Conservation (phyloP, 371 early-diverging fungal genomes). For the Quaeritorhiza haematococci region DNA sequence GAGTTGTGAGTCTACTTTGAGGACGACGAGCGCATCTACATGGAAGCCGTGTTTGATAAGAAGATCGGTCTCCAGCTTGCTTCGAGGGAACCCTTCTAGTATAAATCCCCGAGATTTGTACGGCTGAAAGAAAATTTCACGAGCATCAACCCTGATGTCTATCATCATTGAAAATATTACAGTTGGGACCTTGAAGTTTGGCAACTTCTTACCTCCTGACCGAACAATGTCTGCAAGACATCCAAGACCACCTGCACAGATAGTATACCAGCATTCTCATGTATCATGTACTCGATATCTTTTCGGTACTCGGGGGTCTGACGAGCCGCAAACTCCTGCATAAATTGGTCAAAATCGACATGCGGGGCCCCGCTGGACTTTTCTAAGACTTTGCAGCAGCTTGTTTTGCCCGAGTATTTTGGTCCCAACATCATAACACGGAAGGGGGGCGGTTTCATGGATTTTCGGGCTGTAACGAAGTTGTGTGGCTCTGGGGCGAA, state of each 20-base stretch:
- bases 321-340: slow-evolving; percentile 1
- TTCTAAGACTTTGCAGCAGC: background rate
- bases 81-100: slow-evolving; percentile 38
- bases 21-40: slow-evolving; percentile 35
- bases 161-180: background rate
- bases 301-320: slow-evolving; percentile 12
- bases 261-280: slow-evolving; percentile 26
- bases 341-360: slow-evolving; percentile 2
- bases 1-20: slow-evolving; percentile 29
- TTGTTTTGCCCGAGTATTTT: slow-evolving; percentile 28
- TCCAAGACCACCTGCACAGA: slow-evolving; percentile 24
- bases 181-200: background rate
- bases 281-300: slow-evolving; percentile 30
- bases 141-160: background rate
- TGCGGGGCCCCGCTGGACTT: slow-evolving; percentile 1
- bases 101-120: slow-evolving; percentile 36
- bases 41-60: slow-evolving; percentile 27
- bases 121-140: slow-evolving; percentile 19
- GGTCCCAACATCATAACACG: slow-evolving; percentile 37
- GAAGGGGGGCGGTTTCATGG: slow-evolving; percentile 36
- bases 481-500: slow-evolving; percentile 38
- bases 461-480: slow-evolving; percentile 17
- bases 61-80: slow-evolving; percentile 34
- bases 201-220: slow-evolving; percentile 20
- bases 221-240: slow-evolving; percentile 20